Conservation (phyloP, 169 alveolate species). For the Plasmodium cynomolgi region DNA sequence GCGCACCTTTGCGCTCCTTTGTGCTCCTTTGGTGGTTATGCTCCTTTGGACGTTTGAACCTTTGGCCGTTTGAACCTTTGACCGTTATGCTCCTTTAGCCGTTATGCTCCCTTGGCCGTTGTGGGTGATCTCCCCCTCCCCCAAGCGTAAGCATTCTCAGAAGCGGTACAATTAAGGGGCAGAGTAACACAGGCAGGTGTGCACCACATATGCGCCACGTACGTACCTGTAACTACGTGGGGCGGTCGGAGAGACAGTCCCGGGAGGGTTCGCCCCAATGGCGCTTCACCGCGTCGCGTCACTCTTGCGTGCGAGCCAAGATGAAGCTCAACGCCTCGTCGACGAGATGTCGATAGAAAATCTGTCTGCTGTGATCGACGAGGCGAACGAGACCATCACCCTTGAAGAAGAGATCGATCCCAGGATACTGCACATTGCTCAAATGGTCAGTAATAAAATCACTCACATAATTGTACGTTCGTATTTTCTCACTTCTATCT, state of each 20-base stretch:
- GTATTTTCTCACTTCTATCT: constrained; percentile 90
- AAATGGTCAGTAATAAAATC: constrained; percentile 92
- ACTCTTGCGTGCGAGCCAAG: neutral
- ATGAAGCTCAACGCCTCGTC: constrained; percentile 18
- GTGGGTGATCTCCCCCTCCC: neutral
- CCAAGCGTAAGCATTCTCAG: no score
- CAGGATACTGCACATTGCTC: constrained; percentile 34
- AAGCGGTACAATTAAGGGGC: neutral
- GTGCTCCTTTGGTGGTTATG: no score
- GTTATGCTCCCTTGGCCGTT: no score
- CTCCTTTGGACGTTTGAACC: no score
- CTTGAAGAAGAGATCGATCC: constrained; percentile 25
- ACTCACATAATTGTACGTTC: constrained; percentile 92
- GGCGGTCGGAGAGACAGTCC: neutral
- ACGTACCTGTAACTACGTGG: neutral
- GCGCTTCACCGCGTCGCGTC: neutral
- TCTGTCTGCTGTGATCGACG: neutral
- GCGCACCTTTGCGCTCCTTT: neutral
- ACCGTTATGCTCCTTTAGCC: no score
- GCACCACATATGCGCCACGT: no score
- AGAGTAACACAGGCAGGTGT: neutral
- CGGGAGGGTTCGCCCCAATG: neutral
- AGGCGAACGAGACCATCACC: constrained; percentile 13
- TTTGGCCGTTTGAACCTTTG: no score
- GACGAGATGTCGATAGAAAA: constrained; percentile 10